Evolutionary conservation across 2,329 filamentous ascomycete species (phyloP).

Genomic region (Aspergillus thermomutatus): DNA sequence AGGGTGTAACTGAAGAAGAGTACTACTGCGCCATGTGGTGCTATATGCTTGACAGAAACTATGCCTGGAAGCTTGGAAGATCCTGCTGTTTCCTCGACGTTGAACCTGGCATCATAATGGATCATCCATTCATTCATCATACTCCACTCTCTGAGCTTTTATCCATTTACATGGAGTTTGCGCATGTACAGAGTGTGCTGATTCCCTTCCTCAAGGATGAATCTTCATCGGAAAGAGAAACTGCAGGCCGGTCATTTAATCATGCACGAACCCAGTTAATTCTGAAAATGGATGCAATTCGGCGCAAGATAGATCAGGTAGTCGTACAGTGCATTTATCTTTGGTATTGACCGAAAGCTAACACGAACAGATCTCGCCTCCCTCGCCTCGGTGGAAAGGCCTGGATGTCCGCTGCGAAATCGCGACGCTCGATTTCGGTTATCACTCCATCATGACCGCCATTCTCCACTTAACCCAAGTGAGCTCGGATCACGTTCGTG

Average conservation of each 20-base stretch:
- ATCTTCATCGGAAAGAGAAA: background rate
- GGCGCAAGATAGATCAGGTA: conserved; percentile 11
- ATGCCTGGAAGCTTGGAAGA: conserved; percentile 18
- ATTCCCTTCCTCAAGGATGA: conserved; percentile 7
- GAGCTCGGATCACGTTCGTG: background rate
- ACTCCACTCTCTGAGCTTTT: conserved; percentile 9
- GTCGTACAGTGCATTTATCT: too few relatives aligned
- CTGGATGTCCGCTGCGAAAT: conserved; percentile 17
- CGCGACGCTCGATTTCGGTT: conserved; percentile 17
- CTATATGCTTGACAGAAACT: conserved; percentile 21
- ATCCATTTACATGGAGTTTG: conserved; percentile 15
- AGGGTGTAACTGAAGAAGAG: conserved; percentile 12
- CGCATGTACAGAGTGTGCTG: conserved; percentile 17
- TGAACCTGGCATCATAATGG: background rate
- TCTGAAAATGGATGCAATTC: conserved; percentile 12
- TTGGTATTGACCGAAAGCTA: too few relatives aligned
- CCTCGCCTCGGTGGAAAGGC: conserved; percentile 16
- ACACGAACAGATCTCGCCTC: conserved; percentile 9
- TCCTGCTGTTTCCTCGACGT: conserved; percentile 5
- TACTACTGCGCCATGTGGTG: conserved; percentile 22
- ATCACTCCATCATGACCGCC: conserved; percentile 18
- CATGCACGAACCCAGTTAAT: conserved; percentile 3
- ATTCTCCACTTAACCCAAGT: conserved; percentile 17
- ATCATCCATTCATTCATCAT: too few relatives aligned
- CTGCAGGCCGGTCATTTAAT: background rate